Base-by-base conservation (phyloP, 2,329 filamentous ascomycete genomes). In the Blumeriella jaapii region DNA sequence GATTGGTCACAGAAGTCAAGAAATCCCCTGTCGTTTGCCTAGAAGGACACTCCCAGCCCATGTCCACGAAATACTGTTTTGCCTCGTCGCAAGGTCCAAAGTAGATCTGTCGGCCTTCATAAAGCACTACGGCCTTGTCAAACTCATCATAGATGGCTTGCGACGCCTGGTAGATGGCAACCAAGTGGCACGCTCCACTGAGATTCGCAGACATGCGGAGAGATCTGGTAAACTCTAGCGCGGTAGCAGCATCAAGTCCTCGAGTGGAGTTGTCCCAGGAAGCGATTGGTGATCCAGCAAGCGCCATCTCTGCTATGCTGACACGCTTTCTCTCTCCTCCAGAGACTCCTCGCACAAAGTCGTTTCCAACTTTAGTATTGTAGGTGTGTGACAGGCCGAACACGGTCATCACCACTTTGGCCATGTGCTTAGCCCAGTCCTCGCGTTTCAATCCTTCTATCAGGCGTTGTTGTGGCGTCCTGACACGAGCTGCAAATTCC, bases 271-370 rank as follows among this genome's bases (percentile, higher is more conserved):
- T 56, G 26, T 55, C 52, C 52, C 52, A 55, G 12, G 46, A 31
- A 7, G 46, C 47, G 30, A 57, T 52, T 24, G 68, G 74, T 0
- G 74, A 71, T 11, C 64, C 58, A 1, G 62, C 64, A 7, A 69
- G 68, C 0, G 72, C 69, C 46, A 82, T 83, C 56, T 91, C 83
- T 0, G 80, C 82, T 40, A 91, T 85, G 27, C 76, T 82, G 6
- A 91, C 83, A 54, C 85, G 76, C 61, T 93, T 87, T 34, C 78
- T 65, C 53, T 83, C 78, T 14, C 79, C 78, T 14, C 78, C 79
- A 2, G 71, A 78, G 0, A 83, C 70, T 28, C 82, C 82, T 5
- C 54, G 73, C 2, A 86, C 67, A 27, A 80, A 74, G 46, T 84
- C 78, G 39, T 85, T 76, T 5, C 82, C 82, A 5, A 87, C 78